Evolutionary conservation across 805 yeast genomes (phyloP).

Genomic region (Candida wancherniae): DNA sequence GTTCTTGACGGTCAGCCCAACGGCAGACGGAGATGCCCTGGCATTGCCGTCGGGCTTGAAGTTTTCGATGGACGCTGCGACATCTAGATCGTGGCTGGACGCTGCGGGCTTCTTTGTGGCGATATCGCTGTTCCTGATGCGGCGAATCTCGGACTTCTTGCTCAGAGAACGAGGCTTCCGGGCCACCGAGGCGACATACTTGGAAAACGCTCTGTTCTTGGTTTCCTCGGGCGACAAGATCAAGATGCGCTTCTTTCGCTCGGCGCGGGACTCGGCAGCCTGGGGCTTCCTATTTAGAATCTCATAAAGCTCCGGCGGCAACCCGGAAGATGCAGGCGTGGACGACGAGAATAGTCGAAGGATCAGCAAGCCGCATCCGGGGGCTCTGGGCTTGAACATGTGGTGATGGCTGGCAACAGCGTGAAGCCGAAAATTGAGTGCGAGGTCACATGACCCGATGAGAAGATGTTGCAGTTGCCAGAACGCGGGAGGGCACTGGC

Average conservation of each 20-base stretch:
- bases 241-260: slow-evolving; percentile 9
- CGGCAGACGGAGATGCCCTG: slow-evolving; percentile 1
- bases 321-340: neutral
- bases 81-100: no score
- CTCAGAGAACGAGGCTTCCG: neutral
- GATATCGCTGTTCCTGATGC: neutral
- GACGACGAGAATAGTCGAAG: slow-evolving; percentile 4
- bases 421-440: neutral
- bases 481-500: neutral
- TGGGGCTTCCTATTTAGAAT: slow-evolving; percentile 4
- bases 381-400: neutral
- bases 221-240: slow-evolving; percentile 16
- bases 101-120: slow-evolving; percentile 1
- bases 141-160: neutral
- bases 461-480: neutral
- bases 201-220: slow-evolving; percentile 11
- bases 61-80: slow-evolving; percentile 4
- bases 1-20: slow-evolving; percentile 6
- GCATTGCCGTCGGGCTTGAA: slow-evolving; percentile 3
- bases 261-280: slow-evolving; percentile 1
- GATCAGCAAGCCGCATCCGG: neutral
- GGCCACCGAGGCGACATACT: slow-evolving; percentile 4
- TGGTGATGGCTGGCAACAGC: neutral
- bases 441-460: slow-evolving; percentile 2
- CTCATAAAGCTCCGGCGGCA: slow-evolving; percentile 5